Evolutionary conservation across 2,329 filamentous ascomycete species (phyloP), one percentile per base, ranked within the genome.

Genomic region (Zymoseptoria tritici): DNA sequence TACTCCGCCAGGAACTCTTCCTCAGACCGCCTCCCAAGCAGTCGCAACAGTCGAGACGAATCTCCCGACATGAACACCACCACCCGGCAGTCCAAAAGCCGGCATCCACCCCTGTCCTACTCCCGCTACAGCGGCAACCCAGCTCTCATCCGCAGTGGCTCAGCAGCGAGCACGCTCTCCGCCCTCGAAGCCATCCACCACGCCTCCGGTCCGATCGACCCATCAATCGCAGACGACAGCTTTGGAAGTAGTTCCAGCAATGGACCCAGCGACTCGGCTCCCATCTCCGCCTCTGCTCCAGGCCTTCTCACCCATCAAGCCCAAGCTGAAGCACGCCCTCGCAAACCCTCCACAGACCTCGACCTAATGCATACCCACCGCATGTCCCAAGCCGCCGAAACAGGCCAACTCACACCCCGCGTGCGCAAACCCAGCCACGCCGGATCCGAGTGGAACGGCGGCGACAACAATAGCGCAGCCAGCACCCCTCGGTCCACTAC

Each of bases 381-480:
- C 31, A 68, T 78, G 57, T 80, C 78, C 5, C 79, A 80, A 62
- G 78, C 78, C 31, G 79, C 79, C 19, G 79, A 81, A 67, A 80
- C 77, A 42, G 79, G 79, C 16, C 78, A 80, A 62, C 71, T 81
- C 22, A 67, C 67, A 9, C 71, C 71, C 11, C 64, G 70, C 19
- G 56, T 59, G 9, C 60, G 67, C 7, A 66, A 57, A 24, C 57
- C 62, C 3, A 61, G 62, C 9, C 50, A 59, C 9, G 66, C 66
- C 55, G 56, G 60, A 13, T 21, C 49, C 19, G 19, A 51, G 9
- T 20, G 22, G 49, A 58, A 21, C 57, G 21, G 19, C 26, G 26
- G 26, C 2, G 26, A 31, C n/a, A 22, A 53, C 26, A 49, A 19
- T 29, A 49, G 31, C 22, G 49, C 20, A 26, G 49, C n/a, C 21